Base-by-base conservation (phyloP, 176 grass and related monocot genomes). In the Oryza nivara region DNA sequence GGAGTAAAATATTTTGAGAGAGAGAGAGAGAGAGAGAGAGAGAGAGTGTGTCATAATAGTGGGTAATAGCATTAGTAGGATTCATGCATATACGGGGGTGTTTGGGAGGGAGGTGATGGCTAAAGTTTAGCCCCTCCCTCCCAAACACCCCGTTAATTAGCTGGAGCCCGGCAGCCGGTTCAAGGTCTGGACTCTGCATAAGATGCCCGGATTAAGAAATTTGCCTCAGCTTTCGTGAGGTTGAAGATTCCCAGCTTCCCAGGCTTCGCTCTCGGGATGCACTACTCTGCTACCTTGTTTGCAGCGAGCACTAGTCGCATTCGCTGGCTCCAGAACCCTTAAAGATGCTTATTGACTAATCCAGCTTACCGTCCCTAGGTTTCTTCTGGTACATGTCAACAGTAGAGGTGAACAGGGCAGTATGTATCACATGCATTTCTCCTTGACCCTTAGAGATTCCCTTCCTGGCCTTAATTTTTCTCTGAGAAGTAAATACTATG, bases 311-410 rank as follows among this genome's bases (percentile, higher is more conserved):
- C 5, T 60, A n/a, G 56, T 60, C 19, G 56, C 56, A 22, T 22
- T 61, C 20, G 58, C 5, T 41, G 36, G 47, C 70, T 81, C 30
- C 6, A 70, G 46, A 5, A 40, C 70, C 38, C 36, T 85, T 66
- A 49, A 75, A 85, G 77, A 75, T 77, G 28, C 82, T 30, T 20
- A 61, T 88, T 88, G 78, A 69, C 78, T 69, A 68, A n/a, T 7
- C 67, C 22, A 65, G 9, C 63, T 80, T 22, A 68, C 7, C 25
- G 36, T 10, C 8, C 48, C 40, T 72, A 63, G 58, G 58, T 23
- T 63, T 63, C n/a, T 63, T 63, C 58, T 63, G 58, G 2, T 63
- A 63, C 58, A 63, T 63, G 58, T 63, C 8, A 63, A 22, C 58
- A 61, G 6, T 61, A 10, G 20, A 61, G 19, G 58, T n/a, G 58